Conservation (phyloP, 768 basidiomycete species). For the Saitozyma podzolica region DNA sequence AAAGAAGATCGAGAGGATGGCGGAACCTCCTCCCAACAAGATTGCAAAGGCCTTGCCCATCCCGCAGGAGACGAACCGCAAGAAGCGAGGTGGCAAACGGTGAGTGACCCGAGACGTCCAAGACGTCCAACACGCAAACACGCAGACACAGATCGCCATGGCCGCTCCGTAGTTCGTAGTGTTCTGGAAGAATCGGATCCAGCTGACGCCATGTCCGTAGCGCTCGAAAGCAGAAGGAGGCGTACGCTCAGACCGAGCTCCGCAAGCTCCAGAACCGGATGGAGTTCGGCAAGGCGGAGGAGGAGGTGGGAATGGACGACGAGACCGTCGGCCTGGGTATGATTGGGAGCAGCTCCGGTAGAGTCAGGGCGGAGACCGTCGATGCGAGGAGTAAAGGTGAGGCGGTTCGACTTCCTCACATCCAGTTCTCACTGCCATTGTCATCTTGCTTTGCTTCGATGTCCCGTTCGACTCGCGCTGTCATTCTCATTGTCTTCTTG, state of each 20-base stretch:
- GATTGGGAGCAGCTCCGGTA: slow-evolving; percentile 84
- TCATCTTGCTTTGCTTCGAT: too few species aligned
- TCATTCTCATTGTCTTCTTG: background rate
- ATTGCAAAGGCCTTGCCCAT: slow-evolving; percentile 89
- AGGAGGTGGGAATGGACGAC: slow-evolving; percentile 94
- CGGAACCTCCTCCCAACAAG: slow-evolving; percentile 91
- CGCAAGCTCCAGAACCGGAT: slow-evolving; percentile 96
- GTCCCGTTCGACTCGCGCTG: background rate
- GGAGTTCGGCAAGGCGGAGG: slow-evolving; percentile 91
- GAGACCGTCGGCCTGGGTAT: slow-evolving; percentile 98
- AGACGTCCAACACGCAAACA: background rate
- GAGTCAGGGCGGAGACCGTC: slow-evolving; percentile 80
- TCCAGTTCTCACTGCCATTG: too few species aligned
- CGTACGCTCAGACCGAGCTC: slow-evolving; percentile 92
- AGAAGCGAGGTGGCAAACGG: slow-evolving; percentile 90
- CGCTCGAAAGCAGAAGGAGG: slow-evolving; percentile 97
- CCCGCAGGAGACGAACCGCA: slow-evolving; percentile 93
- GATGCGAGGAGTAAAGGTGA: slow-evolving; percentile 89
- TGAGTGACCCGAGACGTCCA: slow-evolving; percentile 49
- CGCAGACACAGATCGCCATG: too few species aligned
- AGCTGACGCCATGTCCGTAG: slow-evolving; percentile 54
- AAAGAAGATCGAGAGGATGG: slow-evolving; percentile 83
- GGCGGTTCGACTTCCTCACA: slow-evolving; percentile 29
- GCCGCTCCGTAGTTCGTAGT: too few species aligned
- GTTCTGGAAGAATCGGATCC: too few species aligned